Evolutionary conservation across 148 eudicot genomes (phyloP).

Genomic region (Silene latifolia): DNA sequence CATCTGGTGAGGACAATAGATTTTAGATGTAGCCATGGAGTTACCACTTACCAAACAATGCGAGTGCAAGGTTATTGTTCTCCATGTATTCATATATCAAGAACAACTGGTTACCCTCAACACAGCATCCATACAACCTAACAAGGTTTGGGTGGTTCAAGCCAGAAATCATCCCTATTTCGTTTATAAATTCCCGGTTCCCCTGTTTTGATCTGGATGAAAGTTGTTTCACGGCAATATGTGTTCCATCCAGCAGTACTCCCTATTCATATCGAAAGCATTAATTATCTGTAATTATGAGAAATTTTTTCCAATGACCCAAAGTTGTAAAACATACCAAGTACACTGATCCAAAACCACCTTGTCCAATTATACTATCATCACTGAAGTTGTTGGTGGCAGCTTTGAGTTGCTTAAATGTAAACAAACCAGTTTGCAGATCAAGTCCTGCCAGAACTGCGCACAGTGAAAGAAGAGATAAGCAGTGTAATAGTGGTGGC

Average conservation of each 20-base stretch:
- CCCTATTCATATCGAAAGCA: conserved; percentile 25
- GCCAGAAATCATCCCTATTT: conserved; percentile 40
- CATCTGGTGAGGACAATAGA: conserved; percentile 1
- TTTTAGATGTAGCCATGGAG: background rate
- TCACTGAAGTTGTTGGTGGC: conserved; percentile 56
- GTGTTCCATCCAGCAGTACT: conserved; percentile 27
- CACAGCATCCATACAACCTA: conserved; percentile 36
- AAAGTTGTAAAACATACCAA: conserved; percentile 38
- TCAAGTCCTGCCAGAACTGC: conserved; percentile 57
- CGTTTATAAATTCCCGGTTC: conserved; percentile 36
- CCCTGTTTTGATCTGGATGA: conserved; percentile 34
- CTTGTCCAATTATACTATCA: conserved; percentile 57
- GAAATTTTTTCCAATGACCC: background rate
- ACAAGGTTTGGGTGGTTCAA: conserved; percentile 38
- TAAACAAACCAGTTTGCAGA: conserved; percentile 52
- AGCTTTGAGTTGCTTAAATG: conserved; percentile 52
- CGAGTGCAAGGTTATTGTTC: conserved; percentile 36
- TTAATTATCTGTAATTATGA: background rate
- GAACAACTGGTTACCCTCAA: conserved; percentile 29
- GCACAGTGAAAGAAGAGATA: conserved; percentile 11
- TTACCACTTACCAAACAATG: conserved; percentile 29
- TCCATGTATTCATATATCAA: conserved; percentile 42
- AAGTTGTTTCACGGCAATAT: conserved; percentile 38
- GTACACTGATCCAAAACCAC: conserved; percentile 74
- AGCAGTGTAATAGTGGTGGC: background rate